phyloP scores from a whole-genome alignment of 495 filamentous ascomycete genomes.

The Xylaria scruposa region DNA sequence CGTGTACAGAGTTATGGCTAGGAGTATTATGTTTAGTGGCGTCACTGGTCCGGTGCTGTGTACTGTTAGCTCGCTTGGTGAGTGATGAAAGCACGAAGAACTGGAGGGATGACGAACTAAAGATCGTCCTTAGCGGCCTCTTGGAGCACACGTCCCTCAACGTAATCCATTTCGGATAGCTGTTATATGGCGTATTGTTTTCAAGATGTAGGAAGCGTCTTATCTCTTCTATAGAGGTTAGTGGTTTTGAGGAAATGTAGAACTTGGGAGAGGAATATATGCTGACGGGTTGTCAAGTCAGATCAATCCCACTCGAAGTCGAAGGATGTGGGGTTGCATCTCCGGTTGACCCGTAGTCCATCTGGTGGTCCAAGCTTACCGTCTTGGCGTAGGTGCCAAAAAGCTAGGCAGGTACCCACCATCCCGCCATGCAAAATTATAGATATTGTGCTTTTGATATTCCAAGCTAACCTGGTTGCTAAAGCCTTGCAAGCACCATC shows the following conservation, averaged over 20 bases:
- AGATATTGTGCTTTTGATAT: background rate
- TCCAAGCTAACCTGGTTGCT: background rate
- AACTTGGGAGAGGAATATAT: background rate
- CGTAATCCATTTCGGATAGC: constrained; percentile 57
- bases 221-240: background rate
- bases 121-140: constrained; percentile 47
- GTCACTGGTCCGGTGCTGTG: constrained; percentile 69
- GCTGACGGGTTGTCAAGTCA: background rate
- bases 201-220: background rate
- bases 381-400: no score
- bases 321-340: background rate
- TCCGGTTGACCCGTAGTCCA: background rate
- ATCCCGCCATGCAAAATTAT: background rate
- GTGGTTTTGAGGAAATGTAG: background rate
- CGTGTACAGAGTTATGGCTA: constrained; percentile 71
- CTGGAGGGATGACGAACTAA: constrained; percentile 33
- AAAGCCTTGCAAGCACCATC: background rate
- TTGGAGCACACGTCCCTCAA: constrained; percentile 60
- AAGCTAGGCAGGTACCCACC: no score
- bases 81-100: constrained; percentile 6
- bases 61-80: constrained; percentile 20
- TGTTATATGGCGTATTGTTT: background rate
- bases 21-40: constrained; percentile 79
- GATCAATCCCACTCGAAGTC: background rate
- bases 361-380: background rate